Evolutionary conservation across 495 filamentous ascomycete genomes (phyloP).

Genomic region (Aspergillus panamensis): DNA sequence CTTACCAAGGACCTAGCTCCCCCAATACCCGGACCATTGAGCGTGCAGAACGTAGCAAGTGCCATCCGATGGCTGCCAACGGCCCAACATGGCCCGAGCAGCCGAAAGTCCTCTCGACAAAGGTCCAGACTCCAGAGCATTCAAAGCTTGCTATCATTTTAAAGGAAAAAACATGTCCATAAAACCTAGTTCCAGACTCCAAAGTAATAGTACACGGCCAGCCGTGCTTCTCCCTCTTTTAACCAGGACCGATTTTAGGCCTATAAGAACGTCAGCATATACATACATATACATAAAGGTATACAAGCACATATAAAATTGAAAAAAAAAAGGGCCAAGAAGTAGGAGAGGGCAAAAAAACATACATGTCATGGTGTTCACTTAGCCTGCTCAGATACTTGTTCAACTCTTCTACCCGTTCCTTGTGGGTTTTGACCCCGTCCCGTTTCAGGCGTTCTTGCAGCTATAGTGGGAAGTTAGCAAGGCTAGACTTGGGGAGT

Average conservation of each 20-base stretch:
- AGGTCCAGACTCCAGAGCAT: too few relatives aligned
- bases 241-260: constrained; percentile 76
- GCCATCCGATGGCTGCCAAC: constrained; percentile 15
- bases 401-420: constrained; percentile 94
- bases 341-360: constrained; percentile 18
- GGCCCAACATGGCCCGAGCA: background rate
- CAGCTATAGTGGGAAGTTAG: constrained; percentile 17
- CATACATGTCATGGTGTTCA: constrained; percentile 96
- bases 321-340: background rate
- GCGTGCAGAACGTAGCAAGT: constrained; percentile 23
- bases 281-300: background rate
- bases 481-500: background rate
- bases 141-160: too few relatives aligned
- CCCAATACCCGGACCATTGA: constrained; percentile 14
- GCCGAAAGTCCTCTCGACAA: background rate
- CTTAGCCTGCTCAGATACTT: constrained; percentile 85
- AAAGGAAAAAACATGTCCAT: too few relatives aligned
- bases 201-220: background rate
- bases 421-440: constrained; percentile 92
- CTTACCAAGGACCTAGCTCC: constrained; percentile 12
- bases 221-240: constrained; percentile 18
- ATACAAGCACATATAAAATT: background rate
- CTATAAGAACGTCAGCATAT: constrained; percentile 28
- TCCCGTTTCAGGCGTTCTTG: constrained; percentile 76
- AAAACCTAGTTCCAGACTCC: background rate